Evolutionary conservation across 345 rosid genomes (phyloP), one percentile per base, ranked within the genome.

Genomic region (Citrus inodora): DNA sequence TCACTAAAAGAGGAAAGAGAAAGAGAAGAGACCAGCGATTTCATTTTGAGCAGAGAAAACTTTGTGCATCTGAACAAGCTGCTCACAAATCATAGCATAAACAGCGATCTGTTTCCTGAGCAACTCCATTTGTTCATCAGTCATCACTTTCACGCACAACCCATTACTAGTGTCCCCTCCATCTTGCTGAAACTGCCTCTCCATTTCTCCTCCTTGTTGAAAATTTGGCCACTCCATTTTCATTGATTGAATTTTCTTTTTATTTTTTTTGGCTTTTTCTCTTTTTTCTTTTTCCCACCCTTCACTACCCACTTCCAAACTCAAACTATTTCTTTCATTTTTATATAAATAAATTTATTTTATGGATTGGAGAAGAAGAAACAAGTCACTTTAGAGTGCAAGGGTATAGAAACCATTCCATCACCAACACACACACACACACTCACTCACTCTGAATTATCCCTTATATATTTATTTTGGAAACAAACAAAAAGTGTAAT

Each of bases 51-150:
- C 67, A 64, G 84, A 85, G 73, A 88, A 70, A 66, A 87, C 33
- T 28, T 79, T 87, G 80, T 92, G 92, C 87, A 88, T 86, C 77
- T 87, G 82, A 42, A 87, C 83, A 25, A 93, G 96, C 83, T 83
- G 87, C 27, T 90, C 91, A 58, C 88, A 87, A 25, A 93, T 84
- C 17, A 82, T 76, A 32, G 88, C 80, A 66, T 89, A 93, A 24
- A 88, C 84, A 63, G 89, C 85, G 77, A 93, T 93, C 76, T 93
- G 98, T 76, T 87, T 91, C 76, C 94, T 83, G 58, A 89, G 82
- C 37, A 81, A 73, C 87, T 90, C 97, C 88, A 92, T 79, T 64
- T 94, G 98, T 78, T 90, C 98, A 68, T 94, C 94, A 16, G 92
- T 93, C 92, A 93, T 90, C 79, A 90, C 90, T 51, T 79, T 88